Conservation (phyloP, 1,139 yeast species). For the Petasospora fabianii region DNA sequence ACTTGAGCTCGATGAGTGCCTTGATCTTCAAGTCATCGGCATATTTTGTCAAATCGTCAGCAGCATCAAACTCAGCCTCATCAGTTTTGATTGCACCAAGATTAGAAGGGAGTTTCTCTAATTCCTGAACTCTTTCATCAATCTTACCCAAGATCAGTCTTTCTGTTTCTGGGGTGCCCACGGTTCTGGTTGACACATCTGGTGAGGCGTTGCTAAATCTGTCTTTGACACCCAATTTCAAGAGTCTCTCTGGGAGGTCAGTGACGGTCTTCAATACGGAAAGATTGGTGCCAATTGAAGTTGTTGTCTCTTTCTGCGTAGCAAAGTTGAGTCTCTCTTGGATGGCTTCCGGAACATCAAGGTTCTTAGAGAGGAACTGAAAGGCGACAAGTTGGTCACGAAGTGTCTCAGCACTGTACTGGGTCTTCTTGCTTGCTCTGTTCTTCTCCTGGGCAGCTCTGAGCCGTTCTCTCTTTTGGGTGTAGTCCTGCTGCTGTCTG, state of each 20-base stretch:
- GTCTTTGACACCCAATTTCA: constrained; percentile 32
- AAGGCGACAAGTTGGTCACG: constrained; percentile 70
- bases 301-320: not conserved
- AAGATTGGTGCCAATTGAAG: too few species aligned
- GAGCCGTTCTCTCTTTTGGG: constrained; percentile 30
- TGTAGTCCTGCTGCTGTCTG: constrained; percentile 35
- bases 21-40: constrained; percentile 53
- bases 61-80: constrained; percentile 36
- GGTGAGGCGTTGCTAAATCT: constrained; percentile 27
- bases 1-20: constrained; percentile 78
- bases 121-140: constrained; percentile 65
- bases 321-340: constrained; percentile 14
- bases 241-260: constrained; percentile 33
- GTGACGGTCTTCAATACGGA: constrained; percentile 25
- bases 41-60: constrained; percentile 39
- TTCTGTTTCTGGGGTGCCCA: constrained; percentile 42
- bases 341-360: constrained; percentile 60
- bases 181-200: constrained; percentile 10
- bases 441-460: constrained; percentile 27
- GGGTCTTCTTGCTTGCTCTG: constrained; percentile 13
- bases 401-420: constrained; percentile 50
- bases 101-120: constrained; percentile 75
- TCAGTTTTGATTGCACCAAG: constrained; percentile 58
- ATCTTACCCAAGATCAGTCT: constrained; percentile 51
- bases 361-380: constrained; percentile 70